Percentiles rank a stretch among this genome's conserved stretches.
Evolutionary conservation across 1,284 basidiomycete genomes (phyloP).

Genomic region (Moesziomyces globuligerus): DNA sequence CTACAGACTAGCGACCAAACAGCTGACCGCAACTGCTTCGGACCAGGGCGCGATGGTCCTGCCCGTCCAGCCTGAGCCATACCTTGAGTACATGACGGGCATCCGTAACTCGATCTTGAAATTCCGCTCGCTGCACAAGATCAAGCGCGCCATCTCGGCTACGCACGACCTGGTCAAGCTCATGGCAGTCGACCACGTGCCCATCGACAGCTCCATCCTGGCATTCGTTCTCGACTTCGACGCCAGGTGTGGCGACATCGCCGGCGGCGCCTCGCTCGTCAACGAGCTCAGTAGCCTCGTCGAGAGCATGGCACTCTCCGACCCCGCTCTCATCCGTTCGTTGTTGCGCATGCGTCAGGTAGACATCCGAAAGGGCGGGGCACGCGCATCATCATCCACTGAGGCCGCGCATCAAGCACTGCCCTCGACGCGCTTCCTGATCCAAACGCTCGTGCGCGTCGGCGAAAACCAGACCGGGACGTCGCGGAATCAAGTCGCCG

Average conservation of each 20-base stretch:
- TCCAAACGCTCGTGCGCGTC: slow-evolving; percentile 16
- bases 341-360: slow-evolving; percentile 18
- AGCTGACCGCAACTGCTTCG: background rate
- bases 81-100: slow-evolving; percentile 31
- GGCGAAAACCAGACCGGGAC: slow-evolving; percentile 14
- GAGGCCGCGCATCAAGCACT: background rate
- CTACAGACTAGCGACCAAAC: slow-evolving; percentile 13
- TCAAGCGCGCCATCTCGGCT: background rate
- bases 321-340: slow-evolving; percentile 12
- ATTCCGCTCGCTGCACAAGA: background rate
- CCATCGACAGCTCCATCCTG: slow-evolving; percentile 16
- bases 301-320: background rate
- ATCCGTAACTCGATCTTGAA: slow-evolving; percentile 6
- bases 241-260: slow-evolving; percentile 18
- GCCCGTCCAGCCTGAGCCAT: slow-evolving; percentile 14
- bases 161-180: slow-evolving; percentile 6
- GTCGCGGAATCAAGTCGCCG: slow-evolving; percentile 2
- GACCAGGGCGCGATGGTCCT: background rate
- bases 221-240: slow-evolving; percentile 33
- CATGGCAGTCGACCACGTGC: slow-evolving; percentile 24
- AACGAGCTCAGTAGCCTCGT: slow-evolving; percentile 10
- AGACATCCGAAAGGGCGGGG: background rate
- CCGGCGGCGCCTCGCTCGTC: slow-evolving; percentile 8
- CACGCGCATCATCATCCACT: background rate
- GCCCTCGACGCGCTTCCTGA: slow-evolving; percentile 21